Evolutionary conservation across 768 basidiomycete genomes (phyloP).

Genomic region (Epithele typhae): DNA sequence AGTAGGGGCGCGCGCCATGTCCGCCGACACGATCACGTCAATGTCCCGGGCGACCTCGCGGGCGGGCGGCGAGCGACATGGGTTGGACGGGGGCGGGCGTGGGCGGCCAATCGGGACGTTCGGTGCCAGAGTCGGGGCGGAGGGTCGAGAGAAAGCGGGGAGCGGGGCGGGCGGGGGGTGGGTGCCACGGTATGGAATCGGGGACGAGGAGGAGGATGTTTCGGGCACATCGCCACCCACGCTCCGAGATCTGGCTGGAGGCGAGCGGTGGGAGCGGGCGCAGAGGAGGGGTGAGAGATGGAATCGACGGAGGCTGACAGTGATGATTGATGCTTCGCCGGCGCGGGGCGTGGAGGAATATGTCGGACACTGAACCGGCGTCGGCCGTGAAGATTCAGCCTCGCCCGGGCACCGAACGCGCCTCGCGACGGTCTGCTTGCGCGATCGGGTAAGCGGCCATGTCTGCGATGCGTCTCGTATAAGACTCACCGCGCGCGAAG

Average conservation of each 20-base stretch:
- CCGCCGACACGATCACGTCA: conserved; percentile 40
- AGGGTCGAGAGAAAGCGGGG: conserved; percentile 30
- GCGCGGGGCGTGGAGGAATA: conserved; percentile 1
- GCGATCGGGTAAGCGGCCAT: no score
- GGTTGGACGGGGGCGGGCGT: conserved; percentile 6
- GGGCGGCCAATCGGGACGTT: conserved; percentile 45
- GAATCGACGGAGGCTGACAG: conserved; percentile 22
- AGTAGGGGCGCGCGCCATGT: conserved; percentile 23
- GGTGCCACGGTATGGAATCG: conserved; percentile 12
- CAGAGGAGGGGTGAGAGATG: conserved; percentile 19
- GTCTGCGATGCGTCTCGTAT: no score
- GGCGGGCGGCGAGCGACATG: no score
- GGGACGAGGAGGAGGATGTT: conserved; percentile 13
- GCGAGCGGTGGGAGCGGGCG: conserved; percentile 11
- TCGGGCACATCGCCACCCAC: conserved; percentile 7
- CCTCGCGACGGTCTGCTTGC: no score
- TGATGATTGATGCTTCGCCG: conserved; percentile 18
- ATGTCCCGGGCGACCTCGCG: neutral
- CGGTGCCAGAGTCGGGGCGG: conserved; percentile 41
- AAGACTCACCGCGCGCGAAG: conserved; percentile 1
- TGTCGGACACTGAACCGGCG: conserved; percentile 18
- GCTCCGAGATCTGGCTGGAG: conserved; percentile 10
- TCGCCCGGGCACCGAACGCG: neutral
- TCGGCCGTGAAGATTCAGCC: neutral
- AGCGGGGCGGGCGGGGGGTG: conserved; percentile 22